Conservation (phyloP, 2,329 filamentous ascomycete genomes). For the Sporothrix mexicana region DNA sequence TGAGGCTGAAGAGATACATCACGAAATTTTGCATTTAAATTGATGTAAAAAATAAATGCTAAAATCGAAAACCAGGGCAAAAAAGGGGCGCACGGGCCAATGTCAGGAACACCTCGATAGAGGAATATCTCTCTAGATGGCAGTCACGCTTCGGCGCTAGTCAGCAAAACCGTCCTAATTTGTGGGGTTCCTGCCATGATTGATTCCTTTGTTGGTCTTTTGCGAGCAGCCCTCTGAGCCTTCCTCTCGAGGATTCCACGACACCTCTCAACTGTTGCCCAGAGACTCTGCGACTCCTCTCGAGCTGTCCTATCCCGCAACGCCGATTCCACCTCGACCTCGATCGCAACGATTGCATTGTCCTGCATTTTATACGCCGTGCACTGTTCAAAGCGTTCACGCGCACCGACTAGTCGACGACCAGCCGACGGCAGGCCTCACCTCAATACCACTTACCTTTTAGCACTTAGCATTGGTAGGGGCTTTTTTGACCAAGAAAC, state of each 20-base stretch:
- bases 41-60: neutral
- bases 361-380: neutral
- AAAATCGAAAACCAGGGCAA: slow-evolving; percentile 18
- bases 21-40: neutral
- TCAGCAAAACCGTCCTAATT: slow-evolving; percentile 1
- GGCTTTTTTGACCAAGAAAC: neutral
- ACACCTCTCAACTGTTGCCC: neutral
- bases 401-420: too few species aligned
- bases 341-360: too few species aligned
- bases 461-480: neutral
- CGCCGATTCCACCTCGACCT: too few species aligned
- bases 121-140: neutral
- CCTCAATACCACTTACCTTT: neutral
- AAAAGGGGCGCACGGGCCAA: slow-evolving; percentile 19
- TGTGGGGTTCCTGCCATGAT: slow-evolving; percentile 20
- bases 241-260: slow-evolving; percentile 14
- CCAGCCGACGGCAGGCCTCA: neutral
- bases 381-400: neutral
- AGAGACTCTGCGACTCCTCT: too few species aligned
- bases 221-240: slow-evolving; percentile 11
- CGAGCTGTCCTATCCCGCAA: too few species aligned
- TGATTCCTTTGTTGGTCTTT: slow-evolving; percentile 30
- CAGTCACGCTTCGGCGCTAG: neutral
- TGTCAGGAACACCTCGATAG: neutral
- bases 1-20: slow-evolving; percentile 27